Evolutionary conservation across 495 filamentous ascomycete genomes (phyloP).

Genomic region (Lichenothelia convexa): DNA sequence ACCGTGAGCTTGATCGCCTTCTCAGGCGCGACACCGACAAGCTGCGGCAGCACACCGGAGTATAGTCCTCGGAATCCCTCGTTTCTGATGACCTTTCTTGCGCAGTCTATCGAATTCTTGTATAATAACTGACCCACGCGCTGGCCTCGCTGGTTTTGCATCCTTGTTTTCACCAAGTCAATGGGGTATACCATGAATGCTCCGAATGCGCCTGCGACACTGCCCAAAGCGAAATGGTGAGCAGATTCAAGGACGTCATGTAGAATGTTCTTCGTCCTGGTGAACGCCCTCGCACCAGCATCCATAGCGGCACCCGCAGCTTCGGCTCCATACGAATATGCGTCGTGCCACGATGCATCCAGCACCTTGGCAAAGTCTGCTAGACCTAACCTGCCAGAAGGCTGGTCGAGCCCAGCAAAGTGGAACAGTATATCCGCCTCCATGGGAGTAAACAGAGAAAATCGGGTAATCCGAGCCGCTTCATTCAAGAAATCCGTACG

Average conservation of each 20-base stretch:
- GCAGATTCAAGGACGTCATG: slow-evolving; percentile 53
- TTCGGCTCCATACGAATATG: slow-evolving; percentile 27
- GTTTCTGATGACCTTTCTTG: slow-evolving; percentile 75
- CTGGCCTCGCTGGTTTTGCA: slow-evolving; percentile 85
- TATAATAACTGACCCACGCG: slow-evolving; percentile 76
- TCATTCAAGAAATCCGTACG: slow-evolving; percentile 88
- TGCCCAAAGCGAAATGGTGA: slow-evolving; percentile 78
- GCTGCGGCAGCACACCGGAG: slow-evolving; percentile 82
- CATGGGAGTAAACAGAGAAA: slow-evolving; percentile 93
- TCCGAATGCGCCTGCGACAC: slow-evolving; percentile 84
- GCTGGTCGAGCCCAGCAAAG: slow-evolving; percentile 82
- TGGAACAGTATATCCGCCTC: slow-evolving; percentile 98
- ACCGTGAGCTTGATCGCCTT: slow-evolving; percentile 98
- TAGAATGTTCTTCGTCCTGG: slow-evolving; percentile 34
- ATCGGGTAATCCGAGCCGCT: slow-evolving; percentile 72
- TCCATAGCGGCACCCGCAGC: slow-evolving; percentile 26
- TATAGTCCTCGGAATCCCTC: slow-evolving; percentile 83
- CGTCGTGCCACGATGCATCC: slow-evolving; percentile 71
- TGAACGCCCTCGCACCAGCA: slow-evolving; percentile 27
- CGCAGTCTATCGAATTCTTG: slow-evolving; percentile 91
- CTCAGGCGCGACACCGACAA: slow-evolving; percentile 92
- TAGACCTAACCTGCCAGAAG: slow-evolving; percentile 64
- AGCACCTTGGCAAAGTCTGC: slow-evolving; percentile 86
- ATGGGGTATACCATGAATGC: slow-evolving; percentile 99
- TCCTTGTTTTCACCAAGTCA: slow-evolving; percentile 92